phyloP scores from a whole-genome alignment of 2,329 filamentous ascomycete species.

The Trichoderma koningiopsis region DNA sequence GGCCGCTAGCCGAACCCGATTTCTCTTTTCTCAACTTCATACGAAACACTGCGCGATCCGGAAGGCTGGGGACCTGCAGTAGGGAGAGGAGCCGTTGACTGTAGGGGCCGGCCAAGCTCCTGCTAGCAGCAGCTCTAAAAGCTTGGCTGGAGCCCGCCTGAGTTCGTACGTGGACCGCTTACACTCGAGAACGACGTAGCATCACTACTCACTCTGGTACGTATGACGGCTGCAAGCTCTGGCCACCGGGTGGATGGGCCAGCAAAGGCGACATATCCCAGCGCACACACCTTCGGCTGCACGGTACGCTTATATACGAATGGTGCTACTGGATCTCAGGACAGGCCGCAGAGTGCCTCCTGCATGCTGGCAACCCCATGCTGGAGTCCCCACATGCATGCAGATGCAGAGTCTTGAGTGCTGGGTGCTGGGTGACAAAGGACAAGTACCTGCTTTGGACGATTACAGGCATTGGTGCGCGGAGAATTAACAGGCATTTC shows the following conservation, averaged over 20 bases:
- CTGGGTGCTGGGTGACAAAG: neutral
- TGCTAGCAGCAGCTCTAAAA: neutral
- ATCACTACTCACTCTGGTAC: neutral
- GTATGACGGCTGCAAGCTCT: conserved; percentile 10
- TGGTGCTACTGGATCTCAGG: conserved; percentile 8
- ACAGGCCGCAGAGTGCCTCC: conserved; percentile 12
- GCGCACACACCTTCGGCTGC: conserved; percentile 6
- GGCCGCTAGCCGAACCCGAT: conserved; percentile 11
- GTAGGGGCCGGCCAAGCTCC: conserved; percentile 17
- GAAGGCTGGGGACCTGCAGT: conserved; percentile 26
- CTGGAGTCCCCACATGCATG: conserved; percentile 1
- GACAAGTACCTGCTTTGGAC: neutral
- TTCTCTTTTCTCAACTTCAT: conserved; percentile 18
- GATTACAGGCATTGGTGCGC: neutral
- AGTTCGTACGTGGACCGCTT: conserved; percentile 13
- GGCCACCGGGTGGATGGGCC: neutral
- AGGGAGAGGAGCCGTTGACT: conserved; percentile 22
- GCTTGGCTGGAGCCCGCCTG: conserved; percentile 4
- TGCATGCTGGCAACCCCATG: conserved; percentile 11
- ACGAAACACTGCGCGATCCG: neutral
- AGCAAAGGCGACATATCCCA: conserved; percentile 4
- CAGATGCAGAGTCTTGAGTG: conserved; percentile 17
- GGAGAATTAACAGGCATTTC: neutral
- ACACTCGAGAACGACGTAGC: neutral
- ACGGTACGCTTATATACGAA: conserved; percentile 9